A percentile compares a stretch with the other conserved stretches of the same genome.
Evolutionary conservation across 352 stramenopile genomes (phyloP).

Genomic region (Globisporangium irregulare): DNA sequence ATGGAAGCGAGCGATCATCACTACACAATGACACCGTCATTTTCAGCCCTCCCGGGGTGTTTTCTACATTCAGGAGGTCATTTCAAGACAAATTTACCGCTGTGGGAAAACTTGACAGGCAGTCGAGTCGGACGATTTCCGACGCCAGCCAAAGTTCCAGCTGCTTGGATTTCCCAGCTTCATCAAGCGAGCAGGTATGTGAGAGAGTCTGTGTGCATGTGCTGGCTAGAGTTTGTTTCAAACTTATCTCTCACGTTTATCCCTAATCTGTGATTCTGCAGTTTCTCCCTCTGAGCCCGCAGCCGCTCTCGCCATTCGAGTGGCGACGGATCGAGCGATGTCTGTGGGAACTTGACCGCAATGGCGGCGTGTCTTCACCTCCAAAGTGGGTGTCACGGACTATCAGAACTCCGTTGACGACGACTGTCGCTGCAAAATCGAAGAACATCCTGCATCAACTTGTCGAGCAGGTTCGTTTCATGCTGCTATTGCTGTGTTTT

Average conservation of each 20-base stretch:
- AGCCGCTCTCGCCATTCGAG: conserved; percentile 27
- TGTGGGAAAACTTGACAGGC: conserved; percentile 10
- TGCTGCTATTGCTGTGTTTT: not conserved
- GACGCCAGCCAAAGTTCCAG: not conserved
- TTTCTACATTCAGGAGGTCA: conserved; percentile 38
- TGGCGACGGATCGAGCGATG: conserved; percentile 55
- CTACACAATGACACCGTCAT: no score
- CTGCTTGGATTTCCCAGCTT: conserved; percentile 2
- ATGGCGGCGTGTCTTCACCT: conserved; percentile 5
- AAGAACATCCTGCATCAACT: not conserved
- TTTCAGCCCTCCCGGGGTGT: not conserved
- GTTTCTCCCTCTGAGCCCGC: conserved; percentile 3
- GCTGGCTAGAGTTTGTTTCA: not conserved
- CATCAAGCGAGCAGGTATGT: not conserved
- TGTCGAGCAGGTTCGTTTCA: not conserved
- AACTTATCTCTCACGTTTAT: not conserved
- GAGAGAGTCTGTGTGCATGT: not conserved
- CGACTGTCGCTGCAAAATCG: not conserved
- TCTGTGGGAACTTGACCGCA: conserved; percentile 58
- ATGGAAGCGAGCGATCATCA: not conserved
- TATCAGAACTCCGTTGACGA: not conserved
- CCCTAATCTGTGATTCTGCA: not conserved
- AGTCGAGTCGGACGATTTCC: not conserved
- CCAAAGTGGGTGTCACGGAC: not conserved
- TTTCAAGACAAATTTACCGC: conserved; percentile 36